Evolutionary conservation across 2,329 filamentous ascomycete genomes (phyloP).

Genomic region (Colletotrichum shisoi): DNA sequence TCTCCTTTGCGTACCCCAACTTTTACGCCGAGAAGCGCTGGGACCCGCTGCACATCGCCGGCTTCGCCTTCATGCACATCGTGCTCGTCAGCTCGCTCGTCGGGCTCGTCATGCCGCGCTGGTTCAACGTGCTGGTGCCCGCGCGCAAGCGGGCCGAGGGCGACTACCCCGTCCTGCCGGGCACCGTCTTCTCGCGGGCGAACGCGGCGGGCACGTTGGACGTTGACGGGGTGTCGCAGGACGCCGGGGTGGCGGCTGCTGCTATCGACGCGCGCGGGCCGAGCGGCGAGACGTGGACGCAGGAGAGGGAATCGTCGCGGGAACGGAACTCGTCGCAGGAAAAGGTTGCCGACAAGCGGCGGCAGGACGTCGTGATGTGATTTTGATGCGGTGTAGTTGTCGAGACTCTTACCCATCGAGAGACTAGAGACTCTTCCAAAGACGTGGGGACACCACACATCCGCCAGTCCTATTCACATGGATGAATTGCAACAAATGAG

Average conservation of each 20-base stretch:
- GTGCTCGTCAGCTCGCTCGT: constrained; percentile 28
- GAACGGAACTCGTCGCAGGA: constrained; percentile 10
- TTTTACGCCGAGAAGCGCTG: constrained; percentile 37
- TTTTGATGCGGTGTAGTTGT: background rate
- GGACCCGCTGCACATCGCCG: constrained; percentile 40
- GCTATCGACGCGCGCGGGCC: background rate
- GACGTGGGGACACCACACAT: too few species aligned
- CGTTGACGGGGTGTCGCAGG: constrained; percentile 20
- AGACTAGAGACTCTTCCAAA: too few species aligned
- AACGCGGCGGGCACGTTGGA: constrained; percentile 18
- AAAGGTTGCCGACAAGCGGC: constrained; percentile 11
- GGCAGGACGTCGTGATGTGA: background rate
- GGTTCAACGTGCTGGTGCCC: constrained; percentile 40
- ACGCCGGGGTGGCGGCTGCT: background rate
- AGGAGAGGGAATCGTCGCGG: background rate
- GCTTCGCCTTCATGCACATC: constrained; percentile 39
- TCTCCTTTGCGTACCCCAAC: constrained; percentile 40
- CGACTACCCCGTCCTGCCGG: constrained; percentile 19
- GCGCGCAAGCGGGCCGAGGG: constrained; percentile 5
- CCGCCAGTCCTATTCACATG: too few species aligned
- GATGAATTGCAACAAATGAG: background rate
- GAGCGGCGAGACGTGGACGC: background rate
- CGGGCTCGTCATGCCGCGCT: constrained; percentile 38
- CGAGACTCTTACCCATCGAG: too few species aligned
- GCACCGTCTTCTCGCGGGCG: constrained; percentile 29